Conservation (phyloP, 2,329 filamentous ascomycete genomes). For the Colletotrichum sp. region DNA sequence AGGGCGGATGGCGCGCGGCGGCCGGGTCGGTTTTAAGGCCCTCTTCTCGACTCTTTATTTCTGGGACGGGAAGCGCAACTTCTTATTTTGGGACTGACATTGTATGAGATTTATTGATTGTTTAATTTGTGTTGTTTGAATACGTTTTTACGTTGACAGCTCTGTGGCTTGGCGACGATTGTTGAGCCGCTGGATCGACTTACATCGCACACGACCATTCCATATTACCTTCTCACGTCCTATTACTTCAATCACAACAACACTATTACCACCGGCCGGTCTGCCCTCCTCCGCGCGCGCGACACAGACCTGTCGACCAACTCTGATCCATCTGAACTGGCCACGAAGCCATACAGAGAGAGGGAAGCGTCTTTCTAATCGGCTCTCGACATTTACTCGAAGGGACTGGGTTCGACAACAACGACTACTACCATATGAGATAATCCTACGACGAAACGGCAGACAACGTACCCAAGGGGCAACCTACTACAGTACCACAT, state of each 20-base stretch:
- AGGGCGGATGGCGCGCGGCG: not conserved
- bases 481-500: not conserved
- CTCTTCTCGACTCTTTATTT: not conserved
- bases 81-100: conserved; percentile 2
- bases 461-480: not conserved
- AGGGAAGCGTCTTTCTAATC: not conserved
- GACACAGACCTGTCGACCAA: not conserved
- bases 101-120: conserved; percentile 7
- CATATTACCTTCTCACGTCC: not conserved
- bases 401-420: not conserved
- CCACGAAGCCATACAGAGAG: not conserved
- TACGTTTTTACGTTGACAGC: conserved; percentile 8
- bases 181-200: conserved; percentile 21
- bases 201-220: not conserved
- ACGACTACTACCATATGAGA: not conserved
- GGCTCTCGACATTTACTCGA: not conserved
- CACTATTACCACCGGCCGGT: not conserved
- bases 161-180: not conserved
- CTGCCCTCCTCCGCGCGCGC: not conserved
- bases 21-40: not conserved
- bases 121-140: conserved; percentile 20
- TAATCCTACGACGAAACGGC: conserved; percentile 1
- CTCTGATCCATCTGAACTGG: not conserved
- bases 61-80: not conserved
- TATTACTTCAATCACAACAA: not conserved